Base-by-base conservation (phyloP, 1,139 yeast species). In the Candida glucosophila region DNA sequence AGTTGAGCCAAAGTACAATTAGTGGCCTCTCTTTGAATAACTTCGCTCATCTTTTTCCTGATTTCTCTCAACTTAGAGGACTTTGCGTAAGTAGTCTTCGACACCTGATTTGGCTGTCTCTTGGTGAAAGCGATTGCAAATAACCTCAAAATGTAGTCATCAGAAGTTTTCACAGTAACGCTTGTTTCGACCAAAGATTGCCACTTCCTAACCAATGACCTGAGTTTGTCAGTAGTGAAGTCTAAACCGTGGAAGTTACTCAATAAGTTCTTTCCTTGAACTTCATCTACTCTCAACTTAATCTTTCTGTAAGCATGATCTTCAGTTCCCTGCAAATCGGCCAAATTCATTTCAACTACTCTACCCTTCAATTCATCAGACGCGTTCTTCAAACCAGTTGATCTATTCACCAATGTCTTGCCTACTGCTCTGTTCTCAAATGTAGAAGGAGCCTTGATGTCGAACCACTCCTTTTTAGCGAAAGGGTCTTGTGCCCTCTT, bases 191-290 rank as follows among this genome's bases (percentile, higher is more conserved):
- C 70, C 49, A 64, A 58, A 27, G 70, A 63, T 58, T 64, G 71
- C 71, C 71, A 64, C 47, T 64, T 64, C 58, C 69, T 61, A 30
- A 64, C 71, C 47, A 64, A 60, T 25, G 70, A 63, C 59, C 70
- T 61, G 41, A 64, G 52, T 51, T 64, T 64, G 49, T 64, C 71
- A 31, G 66, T 46, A 39, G 70, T 64, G 51, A 64, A 63, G 52
- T 61, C 66, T 44, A 64, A 49, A 34, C 70, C 71, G 51, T 64
- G 69, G 63, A 64, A 64, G 62, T 64, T 64, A 57, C 70, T 64
- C 49, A 64, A 62, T 48, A 64, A 61, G 58, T 64, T 63, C 53
- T 64, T 64, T 51, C 70, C 70, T 52, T 64, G 68, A 31, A 64
- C 71, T 54, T 64, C 71, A 41, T 64, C 71, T 34, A 63, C 70